Conservation (phyloP, 345 rosid genomes). For the Rhodomyrtus tomentosa region DNA sequence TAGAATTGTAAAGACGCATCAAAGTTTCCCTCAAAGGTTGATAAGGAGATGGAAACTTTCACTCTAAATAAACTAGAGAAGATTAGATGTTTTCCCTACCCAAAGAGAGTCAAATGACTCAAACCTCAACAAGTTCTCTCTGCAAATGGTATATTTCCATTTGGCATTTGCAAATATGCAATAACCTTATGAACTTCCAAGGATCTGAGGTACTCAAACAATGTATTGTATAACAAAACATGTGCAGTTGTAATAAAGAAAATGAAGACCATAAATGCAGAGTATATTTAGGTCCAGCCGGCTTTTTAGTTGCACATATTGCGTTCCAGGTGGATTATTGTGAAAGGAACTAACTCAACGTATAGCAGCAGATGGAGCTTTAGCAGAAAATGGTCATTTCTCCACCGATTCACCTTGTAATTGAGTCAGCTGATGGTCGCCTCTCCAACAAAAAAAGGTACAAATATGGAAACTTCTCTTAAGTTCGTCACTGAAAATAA, state of each 20-base stretch:
- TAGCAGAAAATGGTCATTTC: background rate
- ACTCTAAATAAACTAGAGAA: background rate
- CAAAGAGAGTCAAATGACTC: background rate
- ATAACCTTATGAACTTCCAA: background rate
- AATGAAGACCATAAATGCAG: background rate
- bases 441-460: too few species aligned
- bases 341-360: background rate
- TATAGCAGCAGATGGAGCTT: background rate
- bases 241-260: background rate
- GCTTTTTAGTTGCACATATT: background rate
- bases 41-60: background rate
- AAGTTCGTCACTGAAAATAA: background rate
- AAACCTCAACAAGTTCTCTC: background rate
- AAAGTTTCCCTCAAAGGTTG: background rate
- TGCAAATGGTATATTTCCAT: background rate
- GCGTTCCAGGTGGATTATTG: background rate
- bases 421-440: too few species aligned
- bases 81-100: background rate
- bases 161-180: background rate
- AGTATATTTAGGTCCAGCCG: background rate
- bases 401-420: too few species aligned
- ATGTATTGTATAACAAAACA: background rate
- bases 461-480: too few species aligned
- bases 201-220: background rate
- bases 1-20: background rate